Percentiles rank a stretch among this genome's conserved stretches.
Evolutionary conservation across 306 rosid species (phyloP).

Genomic region (Datisca glomerata): DNA sequence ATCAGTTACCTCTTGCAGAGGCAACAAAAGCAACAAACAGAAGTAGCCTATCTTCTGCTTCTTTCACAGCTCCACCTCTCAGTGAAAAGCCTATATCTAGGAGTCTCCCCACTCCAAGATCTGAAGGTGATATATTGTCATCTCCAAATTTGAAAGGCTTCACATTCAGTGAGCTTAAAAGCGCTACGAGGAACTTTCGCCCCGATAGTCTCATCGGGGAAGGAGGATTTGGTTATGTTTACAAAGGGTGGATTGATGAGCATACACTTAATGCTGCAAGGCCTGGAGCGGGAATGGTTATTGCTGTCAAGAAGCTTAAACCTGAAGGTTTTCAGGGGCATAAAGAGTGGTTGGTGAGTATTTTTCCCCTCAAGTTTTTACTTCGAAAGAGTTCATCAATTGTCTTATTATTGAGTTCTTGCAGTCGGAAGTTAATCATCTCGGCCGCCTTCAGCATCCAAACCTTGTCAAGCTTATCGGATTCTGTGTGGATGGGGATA

Average conservation of each 20-base stretch:
- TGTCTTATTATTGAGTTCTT: slow-evolving; percentile 6
- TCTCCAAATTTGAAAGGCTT: slow-evolving; percentile 16
- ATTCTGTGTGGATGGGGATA: slow-evolving; percentile 22
- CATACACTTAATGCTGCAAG: slow-evolving; percentile 16
- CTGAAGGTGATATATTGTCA: slow-evolving; percentile 15
- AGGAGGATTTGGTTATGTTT: slow-evolving; percentile 24
- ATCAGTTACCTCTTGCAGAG: slow-evolving; percentile 6
- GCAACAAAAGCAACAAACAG: background rate
- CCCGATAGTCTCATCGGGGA: slow-evolving; percentile 23
- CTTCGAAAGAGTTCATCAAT: background rate
- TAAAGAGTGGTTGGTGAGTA: slow-evolving; percentile 26
- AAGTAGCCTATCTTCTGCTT: slow-evolving; percentile 5
- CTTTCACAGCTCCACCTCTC: slow-evolving; percentile 2
- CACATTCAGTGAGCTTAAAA: slow-evolving; percentile 15
- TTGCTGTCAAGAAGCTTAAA: slow-evolving; percentile 25
- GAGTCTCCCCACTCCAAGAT: slow-evolving; percentile 8
- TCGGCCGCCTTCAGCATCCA: slow-evolving; percentile 28
- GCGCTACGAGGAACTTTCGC: slow-evolving; percentile 21
- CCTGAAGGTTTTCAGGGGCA: slow-evolving; percentile 23
- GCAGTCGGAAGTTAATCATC: slow-evolving; percentile 27
- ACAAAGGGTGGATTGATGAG: slow-evolving; percentile 28
- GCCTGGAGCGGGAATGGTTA: slow-evolving; percentile 15
- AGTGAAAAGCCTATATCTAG: slow-evolving; percentile 3
- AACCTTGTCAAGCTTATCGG: slow-evolving; percentile 26
- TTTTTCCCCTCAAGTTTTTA: background rate